phyloP scores from a whole-genome alignment of 148 eudicot genomes.

The Tetragonia tetragonoides region DNA sequence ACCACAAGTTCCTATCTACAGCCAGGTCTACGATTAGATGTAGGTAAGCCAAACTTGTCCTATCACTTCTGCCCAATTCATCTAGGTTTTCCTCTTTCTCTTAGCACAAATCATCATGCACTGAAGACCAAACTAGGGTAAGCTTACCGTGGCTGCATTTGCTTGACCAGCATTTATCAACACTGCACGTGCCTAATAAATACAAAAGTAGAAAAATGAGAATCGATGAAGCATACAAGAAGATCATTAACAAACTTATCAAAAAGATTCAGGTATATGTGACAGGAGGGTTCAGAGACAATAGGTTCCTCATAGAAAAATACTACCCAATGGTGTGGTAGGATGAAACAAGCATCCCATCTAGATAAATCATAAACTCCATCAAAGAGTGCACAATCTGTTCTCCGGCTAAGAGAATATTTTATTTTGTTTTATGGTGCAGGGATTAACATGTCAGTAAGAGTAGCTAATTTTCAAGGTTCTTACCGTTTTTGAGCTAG shows the following conservation, averaged over 20 bases:
- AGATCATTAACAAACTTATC: not conserved
- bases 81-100: too few relatives aligned
- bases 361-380: too few relatives aligned
- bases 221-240: not conserved
- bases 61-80: too few relatives aligned
- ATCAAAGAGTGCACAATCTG: too few relatives aligned
- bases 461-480: conserved; percentile 9
- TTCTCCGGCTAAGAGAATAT: too few relatives aligned
- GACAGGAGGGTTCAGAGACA: not conserved
- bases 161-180: conserved; percentile 99
- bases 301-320: not conserved
- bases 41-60: too few relatives aligned
- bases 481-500: conserved; percentile 60
- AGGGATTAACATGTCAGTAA: not conserved
- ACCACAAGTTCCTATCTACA: too few relatives aligned
- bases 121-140: not conserved
- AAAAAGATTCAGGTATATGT: not conserved
- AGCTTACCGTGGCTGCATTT: conserved; percentile 92
- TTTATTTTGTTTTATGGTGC: too few relatives aligned
- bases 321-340: too few relatives aligned
- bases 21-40: too few relatives aligned
- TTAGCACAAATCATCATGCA: not conserved
- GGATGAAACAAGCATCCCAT: too few relatives aligned
- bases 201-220: not conserved
- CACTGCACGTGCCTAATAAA: conserved; percentile 84